Evolutionary conservation across 2,329 filamentous ascomycete species (phyloP).

Genomic region (Cryphonectria carpinicola): DNA sequence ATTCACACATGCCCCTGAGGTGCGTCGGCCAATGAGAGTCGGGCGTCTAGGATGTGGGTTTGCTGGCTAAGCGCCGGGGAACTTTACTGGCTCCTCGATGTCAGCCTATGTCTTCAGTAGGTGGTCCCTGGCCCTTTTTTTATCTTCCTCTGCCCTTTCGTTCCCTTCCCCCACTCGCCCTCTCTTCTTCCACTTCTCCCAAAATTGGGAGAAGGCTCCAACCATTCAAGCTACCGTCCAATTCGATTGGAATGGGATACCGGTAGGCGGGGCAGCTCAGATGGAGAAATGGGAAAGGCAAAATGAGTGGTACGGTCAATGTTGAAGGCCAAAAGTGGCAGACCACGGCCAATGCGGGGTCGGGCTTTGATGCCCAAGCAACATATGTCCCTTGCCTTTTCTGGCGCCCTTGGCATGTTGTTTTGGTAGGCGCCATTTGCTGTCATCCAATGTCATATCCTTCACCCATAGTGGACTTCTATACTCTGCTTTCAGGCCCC

Average conservation of each 20-base stretch:
- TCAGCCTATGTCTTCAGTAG: too few species aligned
- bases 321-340: background rate
- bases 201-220: background rate
- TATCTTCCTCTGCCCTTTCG: background rate
- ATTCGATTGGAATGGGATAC: background rate
- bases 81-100: too few species aligned
- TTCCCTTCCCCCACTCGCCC: background rate
- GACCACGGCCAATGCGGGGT: background rate
- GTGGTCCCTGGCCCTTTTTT: background rate
- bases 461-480: background rate
- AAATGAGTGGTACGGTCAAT: background rate
- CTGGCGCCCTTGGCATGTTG: background rate
- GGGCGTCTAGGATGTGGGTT: background rate
- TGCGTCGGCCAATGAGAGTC: conserved; percentile 14
- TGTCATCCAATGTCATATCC: background rate
- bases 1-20: conserved; percentile 23
- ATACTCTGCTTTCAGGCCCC: too few species aligned
- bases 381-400: background rate
- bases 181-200: background rate
- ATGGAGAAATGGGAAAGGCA: background rate
- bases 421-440: background rate
- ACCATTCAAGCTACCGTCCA: background rate
- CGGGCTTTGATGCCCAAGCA: background rate
- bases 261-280: background rate
- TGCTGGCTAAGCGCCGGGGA: conserved; percentile 24